Base-by-base conservation (phyloP, 2,329 filamentous ascomycete genomes). In the Didymella arachidicola region DNA sequence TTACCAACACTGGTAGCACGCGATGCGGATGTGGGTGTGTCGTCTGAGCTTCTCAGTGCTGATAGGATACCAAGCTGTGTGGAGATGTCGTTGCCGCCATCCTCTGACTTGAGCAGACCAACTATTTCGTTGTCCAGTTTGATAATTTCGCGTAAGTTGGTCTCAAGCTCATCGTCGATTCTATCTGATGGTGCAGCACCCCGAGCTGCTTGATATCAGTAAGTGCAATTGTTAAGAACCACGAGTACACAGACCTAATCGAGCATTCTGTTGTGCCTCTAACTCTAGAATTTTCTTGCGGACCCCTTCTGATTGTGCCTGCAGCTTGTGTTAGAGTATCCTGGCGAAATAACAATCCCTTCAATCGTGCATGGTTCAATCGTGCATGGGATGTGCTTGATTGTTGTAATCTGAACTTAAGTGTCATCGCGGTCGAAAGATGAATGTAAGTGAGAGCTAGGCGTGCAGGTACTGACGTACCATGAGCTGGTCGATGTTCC, bases 61-160 rank as follows among this genome's bases (percentile, higher is more conserved):
- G 78, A 74, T 12, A 83, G 74, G n/a, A 83, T 77, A 18, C 78
- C 77, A 53, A 83, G 74, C 53, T 77, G 76, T 52, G 79, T 78
- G 50, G 70, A 70, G 50, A 79, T 73, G 53, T 79, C 78, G 68
- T 79, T 80, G 42, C 63, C 70, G 27, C 67, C 69, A 25, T 78
- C 76, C 44, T 78, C 76, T 43, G 79, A 78, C 55, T 79, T 77
- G 43, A 81, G 72, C 30, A 80, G 74, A 47, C 78, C 74, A 42
- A 76, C 66, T 36, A 81, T 77, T 59, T 82, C 78, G 58, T 83
- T 80, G 64, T 71, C 75, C 18, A 82, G 69, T 53, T 80, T 80
- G 63, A 83, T 77, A 57, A 82, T 81, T 39, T 82, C 80, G 34
- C 81, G 79, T 42, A 81, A 78, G 16, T 78, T 72, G 34, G 78